phyloP scores from a whole-genome alignment of 2,329 filamentous ascomycete species.

The Microdochium paspali region DNA sequence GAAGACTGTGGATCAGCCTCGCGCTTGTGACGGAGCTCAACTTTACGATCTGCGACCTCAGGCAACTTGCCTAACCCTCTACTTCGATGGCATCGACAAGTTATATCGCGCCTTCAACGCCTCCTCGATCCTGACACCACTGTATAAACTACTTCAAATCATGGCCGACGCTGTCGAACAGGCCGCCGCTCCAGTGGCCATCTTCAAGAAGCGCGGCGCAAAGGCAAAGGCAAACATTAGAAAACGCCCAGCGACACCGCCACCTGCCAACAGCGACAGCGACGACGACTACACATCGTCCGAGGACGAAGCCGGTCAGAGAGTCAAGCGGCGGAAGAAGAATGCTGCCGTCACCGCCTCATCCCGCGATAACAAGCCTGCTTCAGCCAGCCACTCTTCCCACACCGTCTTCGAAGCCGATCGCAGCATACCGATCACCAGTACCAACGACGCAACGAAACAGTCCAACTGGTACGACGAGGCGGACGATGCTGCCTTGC shows the following conservation, averaged over 20 bases:
- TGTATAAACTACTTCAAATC: background rate
- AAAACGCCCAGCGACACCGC: conserved; percentile 73
- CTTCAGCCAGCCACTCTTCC: conserved; percentile 28
- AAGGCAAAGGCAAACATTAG: conserved; percentile 71
- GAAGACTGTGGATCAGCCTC: background rate
- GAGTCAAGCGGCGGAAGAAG: conserved; percentile 71
- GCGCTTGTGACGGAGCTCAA: background rate
- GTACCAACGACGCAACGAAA: conserved; percentile 82
- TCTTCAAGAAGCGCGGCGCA: conserved; percentile 80
- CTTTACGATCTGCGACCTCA: background rate
- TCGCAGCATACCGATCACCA: conserved; percentile 51
- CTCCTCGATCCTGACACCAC: background rate
- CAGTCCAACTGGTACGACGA: conserved; percentile 85
- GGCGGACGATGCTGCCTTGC: conserved; percentile 42
- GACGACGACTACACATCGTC: conserved; percentile 59
- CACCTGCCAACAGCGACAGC: conserved; percentile 48
- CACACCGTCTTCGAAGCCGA: conserved; percentile 51
- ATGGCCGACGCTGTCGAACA: conserved; percentile 14
- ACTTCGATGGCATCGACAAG: too few species aligned
- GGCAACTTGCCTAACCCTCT: too few species aligned
- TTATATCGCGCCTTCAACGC: background rate
- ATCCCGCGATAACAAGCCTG: conserved; percentile 34
- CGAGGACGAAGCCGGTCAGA: conserved; percentile 67
- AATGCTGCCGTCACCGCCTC: conserved; percentile 59
- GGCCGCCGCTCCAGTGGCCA: conserved; percentile 41